These are phyloP conservation scores for Saksenaea oblongispora DNA, from an alignment of 371 early-diverging fungal genomes.

Conservation along the genomic window DNA sequence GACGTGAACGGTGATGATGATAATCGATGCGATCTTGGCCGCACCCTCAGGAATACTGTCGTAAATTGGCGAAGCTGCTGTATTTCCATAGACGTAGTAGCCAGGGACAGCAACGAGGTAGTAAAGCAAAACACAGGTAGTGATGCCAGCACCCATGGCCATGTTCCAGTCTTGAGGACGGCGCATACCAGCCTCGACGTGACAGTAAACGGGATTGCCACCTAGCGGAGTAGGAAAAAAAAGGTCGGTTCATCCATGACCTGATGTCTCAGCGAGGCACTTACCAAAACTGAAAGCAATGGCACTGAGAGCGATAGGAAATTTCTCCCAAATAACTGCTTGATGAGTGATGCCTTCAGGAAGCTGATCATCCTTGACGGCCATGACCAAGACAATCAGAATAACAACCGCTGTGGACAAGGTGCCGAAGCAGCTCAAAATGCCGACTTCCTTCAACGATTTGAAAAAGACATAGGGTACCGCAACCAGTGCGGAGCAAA, in stretches of 20 bases:
- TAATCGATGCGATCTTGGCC: conserved; percentile 62
- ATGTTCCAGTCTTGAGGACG: conserved; percentile 73
- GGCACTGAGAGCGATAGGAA: conserved; percentile 63
- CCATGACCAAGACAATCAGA: conserved; percentile 26
- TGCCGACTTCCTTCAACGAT: conserved; percentile 75
- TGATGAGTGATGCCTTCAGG: conserved; percentile 19
- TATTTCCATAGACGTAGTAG: conserved; percentile 78
- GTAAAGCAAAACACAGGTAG: conserved; percentile 74
- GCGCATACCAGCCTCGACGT: conserved; percentile 81
- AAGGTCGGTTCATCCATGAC: background rate
- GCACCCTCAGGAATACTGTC: conserved; percentile 65
- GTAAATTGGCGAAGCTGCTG: conserved; percentile 75
- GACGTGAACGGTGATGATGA: conserved; percentile 83
- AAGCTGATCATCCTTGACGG: conserved; percentile 15
- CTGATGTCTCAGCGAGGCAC: too few species aligned
- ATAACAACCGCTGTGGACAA: conserved; percentile 29
- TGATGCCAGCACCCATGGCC: conserved; percentile 69
- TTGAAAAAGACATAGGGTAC: conserved; percentile 71
- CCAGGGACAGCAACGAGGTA: conserved; percentile 73
- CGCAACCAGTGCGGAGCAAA: conserved; percentile 62
- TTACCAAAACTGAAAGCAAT: conserved; percentile 61
- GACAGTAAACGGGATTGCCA: conserved; percentile 48
- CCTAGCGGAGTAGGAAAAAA: conserved; percentile 56
- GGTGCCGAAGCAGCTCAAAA: conserved; percentile 40
- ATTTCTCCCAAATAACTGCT: conserved; percentile 47